Evolutionary conservation across 192 early-diverging fungal genomes (phyloP).

Genomic region (Gaertneriomyces sp.): DNA sequence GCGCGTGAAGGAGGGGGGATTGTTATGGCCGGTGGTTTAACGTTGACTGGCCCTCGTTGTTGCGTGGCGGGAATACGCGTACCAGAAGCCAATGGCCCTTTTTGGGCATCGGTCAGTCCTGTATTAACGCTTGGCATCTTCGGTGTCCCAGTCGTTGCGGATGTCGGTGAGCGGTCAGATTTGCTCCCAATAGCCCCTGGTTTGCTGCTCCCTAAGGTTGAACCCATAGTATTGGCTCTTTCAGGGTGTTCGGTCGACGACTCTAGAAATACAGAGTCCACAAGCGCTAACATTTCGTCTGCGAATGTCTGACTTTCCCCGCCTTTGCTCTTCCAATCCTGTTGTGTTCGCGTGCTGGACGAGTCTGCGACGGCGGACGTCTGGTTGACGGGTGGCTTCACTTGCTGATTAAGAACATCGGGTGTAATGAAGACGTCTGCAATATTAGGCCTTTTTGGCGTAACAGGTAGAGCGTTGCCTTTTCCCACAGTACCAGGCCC

Average conservation of each 20-base stretch:
- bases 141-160: background rate
- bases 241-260: background rate
- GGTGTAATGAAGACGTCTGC: background rate
- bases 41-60: too few species aligned
- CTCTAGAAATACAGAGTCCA: constrained; percentile 13
- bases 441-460: background rate
- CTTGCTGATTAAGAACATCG: background rate
- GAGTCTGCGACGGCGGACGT: background rate
- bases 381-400: background rate
- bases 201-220: background rate
- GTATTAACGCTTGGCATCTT: background rate
- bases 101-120: background rate
- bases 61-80: too few species aligned
- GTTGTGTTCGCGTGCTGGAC: background rate
- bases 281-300: constrained; percentile 24
- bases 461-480: background rate
- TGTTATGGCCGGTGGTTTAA: constrained; percentile 1
- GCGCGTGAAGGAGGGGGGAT: constrained; percentile 18
- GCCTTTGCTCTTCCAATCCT: background rate
- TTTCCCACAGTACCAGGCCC: background rate
- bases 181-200: background rate
- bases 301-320: constrained; percentile 4
- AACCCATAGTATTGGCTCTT: background rate
- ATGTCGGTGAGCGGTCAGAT: background rate
- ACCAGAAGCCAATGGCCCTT: background rate